Evolutionary conservation across 2,329 filamentous ascomycete genomes (phyloP).

Genomic region (Sporothrix phasma): DNA sequence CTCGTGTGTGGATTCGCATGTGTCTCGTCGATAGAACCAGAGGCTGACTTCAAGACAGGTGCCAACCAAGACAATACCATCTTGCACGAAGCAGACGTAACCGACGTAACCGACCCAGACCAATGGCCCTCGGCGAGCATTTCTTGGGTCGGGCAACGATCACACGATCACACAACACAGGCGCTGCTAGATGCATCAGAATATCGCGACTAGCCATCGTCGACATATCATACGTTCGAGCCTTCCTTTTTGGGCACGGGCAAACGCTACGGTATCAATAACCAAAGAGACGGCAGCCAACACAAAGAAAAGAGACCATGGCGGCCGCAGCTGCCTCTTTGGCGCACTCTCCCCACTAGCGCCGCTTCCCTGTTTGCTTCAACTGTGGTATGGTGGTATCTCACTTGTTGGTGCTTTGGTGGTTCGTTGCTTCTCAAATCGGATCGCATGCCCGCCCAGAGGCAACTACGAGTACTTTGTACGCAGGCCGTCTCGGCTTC

Average conservation of each 20-base stretch:
- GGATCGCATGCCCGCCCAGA: background rate
- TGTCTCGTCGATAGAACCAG: background rate
- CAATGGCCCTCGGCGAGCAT: constrained; percentile 3
- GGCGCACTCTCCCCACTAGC: background rate
- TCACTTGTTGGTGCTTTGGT: background rate
- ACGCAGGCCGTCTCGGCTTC: background rate
- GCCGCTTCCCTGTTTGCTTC: background rate
- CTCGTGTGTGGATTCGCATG: background rate
- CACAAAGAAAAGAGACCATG: background rate
- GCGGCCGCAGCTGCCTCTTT: constrained; percentile 7
- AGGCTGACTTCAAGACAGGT: background rate
- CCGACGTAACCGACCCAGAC: background rate
- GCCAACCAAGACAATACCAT: background rate
- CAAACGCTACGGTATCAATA: background rate
- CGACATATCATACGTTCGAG: too few relatives aligned
- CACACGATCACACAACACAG: background rate
- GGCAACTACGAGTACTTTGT: too few relatives aligned
- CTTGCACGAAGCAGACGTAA: background rate
- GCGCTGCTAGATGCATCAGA: background rate
- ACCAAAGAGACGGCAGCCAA: background rate
- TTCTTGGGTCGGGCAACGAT: background rate
- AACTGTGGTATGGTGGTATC: background rate
- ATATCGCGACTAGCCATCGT: too few relatives aligned
- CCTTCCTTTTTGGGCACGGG: background rate
- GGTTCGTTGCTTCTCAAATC: constrained; percentile 13